A percentile compares a stretch with the other conserved stretches of the same genome.
Evolutionary conservation across 345 rosid species (phyloP).

Genomic region (Pistacia integerrima): DNA sequence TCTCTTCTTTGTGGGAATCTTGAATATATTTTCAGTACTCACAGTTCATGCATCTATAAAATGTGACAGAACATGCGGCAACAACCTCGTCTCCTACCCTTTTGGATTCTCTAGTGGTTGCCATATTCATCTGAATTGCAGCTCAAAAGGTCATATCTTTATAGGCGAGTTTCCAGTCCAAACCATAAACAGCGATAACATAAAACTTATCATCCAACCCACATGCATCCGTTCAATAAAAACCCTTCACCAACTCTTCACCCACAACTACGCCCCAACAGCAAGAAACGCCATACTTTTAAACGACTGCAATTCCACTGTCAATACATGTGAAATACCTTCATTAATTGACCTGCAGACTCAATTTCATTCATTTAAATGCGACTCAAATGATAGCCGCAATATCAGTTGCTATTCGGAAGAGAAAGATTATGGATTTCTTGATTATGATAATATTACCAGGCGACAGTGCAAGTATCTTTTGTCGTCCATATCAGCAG

Average conservation of each 20-base stretch:
- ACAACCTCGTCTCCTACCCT: conserved; percentile 38
- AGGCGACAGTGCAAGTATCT: conserved; percentile 39
- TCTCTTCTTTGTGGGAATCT: conserved; percentile 14
- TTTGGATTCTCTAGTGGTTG: conserved; percentile 63
- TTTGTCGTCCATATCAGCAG: conserved; percentile 51
- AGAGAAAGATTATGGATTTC: background rate
- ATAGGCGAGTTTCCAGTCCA: conserved; percentile 37
- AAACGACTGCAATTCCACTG: conserved; percentile 31
- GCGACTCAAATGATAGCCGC: background rate
- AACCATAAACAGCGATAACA: conserved; percentile 7
- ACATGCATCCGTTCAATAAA: conserved; percentile 47
- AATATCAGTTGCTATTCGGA: conserved; percentile 42
- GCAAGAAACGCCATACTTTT: conserved; percentile 46
- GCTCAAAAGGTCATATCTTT: conserved; percentile 12
- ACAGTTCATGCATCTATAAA: conserved; percentile 15
- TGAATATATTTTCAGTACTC: background rate
- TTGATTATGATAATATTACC: conserved; percentile 18
- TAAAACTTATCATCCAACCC: conserved; percentile 44
- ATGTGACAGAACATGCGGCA: conserved; percentile 46
- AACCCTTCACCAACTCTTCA: conserved; percentile 40
- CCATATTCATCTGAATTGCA: conserved; percentile 55
- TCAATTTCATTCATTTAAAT: conserved; percentile 28
- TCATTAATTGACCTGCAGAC: conserved; percentile 23
- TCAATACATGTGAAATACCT: conserved; percentile 35
- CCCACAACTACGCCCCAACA: conserved; percentile 43